Percentiles rank a stretch among this genome's conserved stretches.
Conservation (phyloP, 2,329 filamentous ascomycete genomes). For the Ascochyta lentis region DNA sequence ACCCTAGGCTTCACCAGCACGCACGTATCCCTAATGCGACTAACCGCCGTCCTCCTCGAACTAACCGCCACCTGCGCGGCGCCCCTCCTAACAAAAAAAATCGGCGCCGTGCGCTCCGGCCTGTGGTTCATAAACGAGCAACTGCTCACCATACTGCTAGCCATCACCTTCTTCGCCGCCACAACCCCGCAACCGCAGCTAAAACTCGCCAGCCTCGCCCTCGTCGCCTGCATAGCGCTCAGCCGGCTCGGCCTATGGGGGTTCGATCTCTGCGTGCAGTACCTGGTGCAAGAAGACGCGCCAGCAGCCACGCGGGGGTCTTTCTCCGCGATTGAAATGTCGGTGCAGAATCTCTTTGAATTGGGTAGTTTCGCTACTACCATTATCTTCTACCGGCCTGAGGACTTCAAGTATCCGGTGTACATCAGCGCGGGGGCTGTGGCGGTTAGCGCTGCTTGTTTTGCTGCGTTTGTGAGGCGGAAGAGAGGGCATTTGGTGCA, state of each 20-base stretch:
- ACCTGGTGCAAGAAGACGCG: slow-evolving; percentile 56
- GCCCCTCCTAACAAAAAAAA: slow-evolving; percentile 60
- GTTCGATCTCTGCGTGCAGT: slow-evolving; percentile 56
- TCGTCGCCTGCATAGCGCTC: slow-evolving; percentile 50
- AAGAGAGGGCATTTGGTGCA: slow-evolving; percentile 62
- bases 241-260: slow-evolving; percentile 57
- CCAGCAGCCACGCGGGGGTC: slow-evolving; percentile 59
- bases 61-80: slow-evolving; percentile 67
- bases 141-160: slow-evolving; percentile 59
- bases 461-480: slow-evolving; percentile 63
- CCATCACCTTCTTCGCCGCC: slow-evolving; percentile 39
- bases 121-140: slow-evolving; percentile 77
- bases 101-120: slow-evolving; percentile 65
- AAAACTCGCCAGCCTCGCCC: slow-evolving; percentile 33
- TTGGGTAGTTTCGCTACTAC: slow-evolving; percentile 71
- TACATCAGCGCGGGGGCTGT: slow-evolving; percentile 65
- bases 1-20: slow-evolving; percentile 59
- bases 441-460: slow-evolving; percentile 57
- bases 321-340: slow-evolving; percentile 73
- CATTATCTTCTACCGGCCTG: slow-evolving; percentile 67
- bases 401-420: slow-evolving; percentile 70
- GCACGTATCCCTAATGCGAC: slow-evolving; percentile 62
- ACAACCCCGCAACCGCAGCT: slow-evolving; percentile 17
- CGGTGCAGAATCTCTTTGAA: slow-evolving; percentile 74
- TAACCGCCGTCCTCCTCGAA: slow-evolving; percentile 62